phyloP scores from a whole-genome alignment of 345 rosid species.

The Jatropha curcas region DNA sequence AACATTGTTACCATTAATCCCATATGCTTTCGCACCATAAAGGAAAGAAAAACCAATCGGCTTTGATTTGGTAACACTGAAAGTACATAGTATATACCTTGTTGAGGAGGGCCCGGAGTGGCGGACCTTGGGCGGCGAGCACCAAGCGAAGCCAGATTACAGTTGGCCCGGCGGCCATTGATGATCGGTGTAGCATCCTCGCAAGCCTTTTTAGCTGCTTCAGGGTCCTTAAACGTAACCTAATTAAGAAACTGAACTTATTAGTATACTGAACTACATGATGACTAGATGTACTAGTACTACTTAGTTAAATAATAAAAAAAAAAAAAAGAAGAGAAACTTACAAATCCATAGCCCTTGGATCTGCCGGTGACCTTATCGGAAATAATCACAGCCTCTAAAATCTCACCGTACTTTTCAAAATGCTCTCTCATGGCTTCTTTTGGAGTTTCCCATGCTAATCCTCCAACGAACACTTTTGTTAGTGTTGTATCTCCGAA shows the following conservation, averaged over 20 bases:
- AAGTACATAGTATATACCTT: conserved; percentile 41
- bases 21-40: no score
- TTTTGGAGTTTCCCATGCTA: conserved; percentile 95
- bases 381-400: conserved; percentile 92
- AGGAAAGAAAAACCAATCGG: no score
- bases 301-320: no score
- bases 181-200: conserved; percentile 81
- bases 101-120: conserved; percentile 37
- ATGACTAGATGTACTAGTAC: neutral
- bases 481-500: conserved; percentile 93
- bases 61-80: no score
- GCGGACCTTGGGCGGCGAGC: conserved; percentile 73
- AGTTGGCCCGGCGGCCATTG: conserved; percentile 93
- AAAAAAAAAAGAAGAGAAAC: neutral
- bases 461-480: conserved; percentile 94
- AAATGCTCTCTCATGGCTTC: conserved; percentile 84
- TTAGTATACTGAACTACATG: neutral
- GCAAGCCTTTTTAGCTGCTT: conserved; percentile 82
- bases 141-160: conserved; percentile 93
- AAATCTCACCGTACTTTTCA: conserved; percentile 84
- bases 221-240: conserved; percentile 97
- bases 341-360: conserved; percentile 97
- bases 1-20: no score
- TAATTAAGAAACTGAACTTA: conserved; percentile 11
- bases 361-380: conserved; percentile 92